Conservation (phyloP, 2,329 filamentous ascomycete genomes). For the Neocatenulostroma microsporum region DNA sequence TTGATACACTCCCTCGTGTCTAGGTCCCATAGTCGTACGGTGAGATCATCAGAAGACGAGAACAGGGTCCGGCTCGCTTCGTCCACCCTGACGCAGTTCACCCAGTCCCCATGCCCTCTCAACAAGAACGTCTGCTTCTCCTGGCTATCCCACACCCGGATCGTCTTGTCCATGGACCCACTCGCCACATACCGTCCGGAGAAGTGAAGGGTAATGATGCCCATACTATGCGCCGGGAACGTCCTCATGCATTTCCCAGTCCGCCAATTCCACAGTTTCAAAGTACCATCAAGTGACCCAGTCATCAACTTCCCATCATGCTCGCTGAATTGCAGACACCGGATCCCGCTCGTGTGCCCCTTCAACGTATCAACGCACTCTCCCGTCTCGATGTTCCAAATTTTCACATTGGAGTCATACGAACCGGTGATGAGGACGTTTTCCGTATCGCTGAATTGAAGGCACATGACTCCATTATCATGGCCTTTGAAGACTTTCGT, state of each 20-base stretch:
- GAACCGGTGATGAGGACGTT: conserved; percentile 88
- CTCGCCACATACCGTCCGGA: conserved; percentile 77
- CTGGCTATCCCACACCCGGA: conserved; percentile 89
- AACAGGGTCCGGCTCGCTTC: conserved; percentile 65
- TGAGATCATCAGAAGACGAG: conserved; percentile 89
- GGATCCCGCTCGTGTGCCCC: conserved; percentile 76
- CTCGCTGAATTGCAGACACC: conserved; percentile 88
- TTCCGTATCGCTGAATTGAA: conserved; percentile 64
- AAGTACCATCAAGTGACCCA: conserved; percentile 75
- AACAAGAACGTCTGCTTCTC: conserved; percentile 73
- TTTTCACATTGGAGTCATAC: conserved; percentile 90
- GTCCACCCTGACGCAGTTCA: conserved; percentile 91
- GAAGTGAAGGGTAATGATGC: conserved; percentile 83
- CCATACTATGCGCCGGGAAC: conserved; percentile 68
- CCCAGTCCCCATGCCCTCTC: conserved; percentile 84
- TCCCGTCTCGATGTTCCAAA: conserved; percentile 89
- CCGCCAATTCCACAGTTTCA: conserved; percentile 95
- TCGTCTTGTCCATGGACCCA: conserved; percentile 78
- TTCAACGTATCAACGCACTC: conserved; percentile 74
- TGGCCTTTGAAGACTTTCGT: conserved; percentile 80
- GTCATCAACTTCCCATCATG: conserved; percentile 86
- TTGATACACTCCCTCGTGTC: conserved; percentile 71
- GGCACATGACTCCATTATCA: conserved; percentile 74
- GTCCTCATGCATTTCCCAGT: conserved; percentile 81
- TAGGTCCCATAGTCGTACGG: conserved; percentile 85